Base-by-base conservation (phyloP, 2,329 filamentous ascomycete genomes). In the Paramyrothecium roridum region DNA sequence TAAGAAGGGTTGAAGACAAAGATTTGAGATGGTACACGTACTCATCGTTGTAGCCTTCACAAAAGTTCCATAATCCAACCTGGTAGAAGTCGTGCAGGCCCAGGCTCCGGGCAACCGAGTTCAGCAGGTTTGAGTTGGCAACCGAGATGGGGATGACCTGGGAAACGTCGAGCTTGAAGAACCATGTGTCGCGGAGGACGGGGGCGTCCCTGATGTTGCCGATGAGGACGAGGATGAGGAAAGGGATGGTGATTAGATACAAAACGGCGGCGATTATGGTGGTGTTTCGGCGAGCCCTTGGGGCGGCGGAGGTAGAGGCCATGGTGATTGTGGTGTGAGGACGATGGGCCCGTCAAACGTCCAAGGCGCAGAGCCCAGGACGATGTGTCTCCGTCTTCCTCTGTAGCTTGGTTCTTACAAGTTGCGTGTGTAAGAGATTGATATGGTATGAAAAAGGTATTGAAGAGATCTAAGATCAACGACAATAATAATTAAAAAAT, bases 1-100 rank as follows among this genome's bases (percentile, higher is more conserved):
- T 10, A 30, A 30, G 4, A n/a, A 10, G 26, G 4, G 8, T 20
- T 52, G 26, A 23, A 23, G 52, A 43, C 3, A 53, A 22, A 19
- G 61, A 86, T n/a, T 11, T 20, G n/a, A 21, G 22, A 21, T 7
- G 17, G 69, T 7, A 13, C 13, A 43, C 79, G 54, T 68, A 83
- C 73, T 87, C 79, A 63, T 83, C 80, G 54, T 84, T 77, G 71
- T 93, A 96, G 20, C 93, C 93, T 70, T 96, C 90, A 72, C 93
- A 98, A 71, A 89, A 96, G 57, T 87, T 88, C 93, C 93, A 98
- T 45, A 97, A 75, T 7, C 93, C 93, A 26, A 96, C 89, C 65
- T 92, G 89, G 73, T 97, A 97, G 74, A 96, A 97, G 72, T 97
- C 93, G 70, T 96, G 91, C 50, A 97, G 80, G 30, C 93, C 93